These are phyloP conservation scores for Ceratobasidium sp. DNA, from an alignment of 1,284 basidiomycete species.

Conservation along the genomic window DNA sequence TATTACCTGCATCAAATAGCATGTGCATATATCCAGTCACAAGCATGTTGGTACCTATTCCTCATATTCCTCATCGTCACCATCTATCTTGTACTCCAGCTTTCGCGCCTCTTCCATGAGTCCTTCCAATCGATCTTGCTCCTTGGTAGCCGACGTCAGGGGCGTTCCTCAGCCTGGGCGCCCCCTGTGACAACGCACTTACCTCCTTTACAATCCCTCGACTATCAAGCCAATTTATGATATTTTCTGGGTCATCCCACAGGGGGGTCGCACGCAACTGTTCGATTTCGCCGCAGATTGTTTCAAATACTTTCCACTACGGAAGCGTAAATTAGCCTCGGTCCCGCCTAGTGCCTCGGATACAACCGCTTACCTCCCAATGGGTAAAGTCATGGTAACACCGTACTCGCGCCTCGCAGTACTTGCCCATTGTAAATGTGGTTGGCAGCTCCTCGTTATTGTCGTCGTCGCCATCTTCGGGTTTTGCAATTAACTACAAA, in stretches of 20 bases:
- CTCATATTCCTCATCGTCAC: conserved; percentile 3
- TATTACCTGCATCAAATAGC: too few relatives aligned
- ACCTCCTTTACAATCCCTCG: conserved; percentile 67
- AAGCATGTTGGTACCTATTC: background rate
- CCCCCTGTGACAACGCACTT: too few relatives aligned
- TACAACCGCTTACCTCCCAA: conserved; percentile 76
- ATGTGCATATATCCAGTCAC: background rate
- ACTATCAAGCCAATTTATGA: conserved; percentile 83
- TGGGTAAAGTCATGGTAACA: conserved; percentile 80
- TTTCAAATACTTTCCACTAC: conserved; percentile 42
- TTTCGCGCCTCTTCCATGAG: conserved; percentile 30
- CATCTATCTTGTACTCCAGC: conserved; percentile 15
- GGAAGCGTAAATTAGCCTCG: conserved; percentile 15
- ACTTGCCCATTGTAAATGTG: conserved; percentile 68
- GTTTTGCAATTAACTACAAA: conserved; percentile 44
- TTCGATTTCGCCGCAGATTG: conserved; percentile 41
- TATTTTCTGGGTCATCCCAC: conserved; percentile 67
- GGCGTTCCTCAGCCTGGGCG: background rate
- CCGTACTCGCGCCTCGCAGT: conserved; percentile 72
- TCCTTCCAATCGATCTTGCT: conserved; percentile 22
- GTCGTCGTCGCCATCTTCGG: conserved; percentile 49
- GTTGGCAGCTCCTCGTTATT: conserved; percentile 36
- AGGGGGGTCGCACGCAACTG: conserved; percentile 41
- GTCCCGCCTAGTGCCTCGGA: conserved; percentile 41
- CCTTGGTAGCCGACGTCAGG: conserved; percentile 18